phyloP scores from a whole-genome alignment of 2,329 filamentous ascomycete species.

The Monosporascus ibericus region DNA sequence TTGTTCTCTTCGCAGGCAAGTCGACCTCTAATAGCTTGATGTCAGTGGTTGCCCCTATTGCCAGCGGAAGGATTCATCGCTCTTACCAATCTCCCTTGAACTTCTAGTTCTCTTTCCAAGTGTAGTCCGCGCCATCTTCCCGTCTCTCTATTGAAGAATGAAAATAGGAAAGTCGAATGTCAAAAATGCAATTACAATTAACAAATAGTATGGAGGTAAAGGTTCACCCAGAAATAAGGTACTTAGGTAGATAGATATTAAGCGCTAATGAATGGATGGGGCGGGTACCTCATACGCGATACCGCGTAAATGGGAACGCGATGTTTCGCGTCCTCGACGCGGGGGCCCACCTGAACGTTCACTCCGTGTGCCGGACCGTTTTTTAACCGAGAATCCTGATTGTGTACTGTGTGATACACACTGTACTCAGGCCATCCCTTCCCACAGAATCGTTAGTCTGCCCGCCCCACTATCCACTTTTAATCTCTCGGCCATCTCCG shows the following conservation, averaged over 20 bases:
- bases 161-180: background rate
- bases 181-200: background rate
- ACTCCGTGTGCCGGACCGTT: background rate
- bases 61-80: conserved; percentile 4
- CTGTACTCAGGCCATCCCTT: background rate
- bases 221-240: background rate
- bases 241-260: no score
- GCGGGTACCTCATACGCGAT: background rate
- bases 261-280: background rate
- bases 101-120: conserved; percentile 42
- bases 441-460: background rate
- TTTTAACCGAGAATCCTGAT: background rate
- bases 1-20: conserved; percentile 39
- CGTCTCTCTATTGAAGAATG: background rate
- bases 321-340: background rate
- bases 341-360: background rate
- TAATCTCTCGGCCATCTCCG: background rate
- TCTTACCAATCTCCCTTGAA: conserved; percentile 29
- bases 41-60: conserved; percentile 12
- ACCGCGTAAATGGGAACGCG: background rate
- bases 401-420: background rate
- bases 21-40: conserved; percentile 18
- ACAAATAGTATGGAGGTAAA: background rate
- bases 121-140: conserved; percentile 26
- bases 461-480: background rate